phyloP scores from a whole-genome alignment of 2,329 filamentous ascomycete species.

The Amauroascus niger region DNA sequence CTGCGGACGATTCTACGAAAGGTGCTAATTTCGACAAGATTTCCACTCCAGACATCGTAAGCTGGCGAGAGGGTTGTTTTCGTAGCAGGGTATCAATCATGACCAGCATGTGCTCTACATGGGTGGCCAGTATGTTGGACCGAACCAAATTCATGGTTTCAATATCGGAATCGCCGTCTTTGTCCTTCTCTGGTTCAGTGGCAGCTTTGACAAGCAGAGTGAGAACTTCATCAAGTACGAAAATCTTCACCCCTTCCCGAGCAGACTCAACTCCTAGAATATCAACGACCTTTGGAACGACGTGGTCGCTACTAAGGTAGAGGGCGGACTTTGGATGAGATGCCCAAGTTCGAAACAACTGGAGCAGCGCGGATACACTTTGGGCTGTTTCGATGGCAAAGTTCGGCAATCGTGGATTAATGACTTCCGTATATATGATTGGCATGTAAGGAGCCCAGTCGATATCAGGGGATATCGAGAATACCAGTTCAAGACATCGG shows the following conservation, averaged over 20 bases:
- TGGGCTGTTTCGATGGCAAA: conserved; percentile 80
- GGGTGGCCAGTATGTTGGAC: conserved; percentile 39
- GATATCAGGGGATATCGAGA: conserved; percentile 59
- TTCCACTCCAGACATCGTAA: conserved; percentile 70
- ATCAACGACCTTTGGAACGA: conserved; percentile 63
- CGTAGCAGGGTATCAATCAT: conserved; percentile 46
- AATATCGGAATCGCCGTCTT: conserved; percentile 39
- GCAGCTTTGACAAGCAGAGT: conserved; percentile 56
- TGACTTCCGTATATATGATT: conserved; percentile 61
- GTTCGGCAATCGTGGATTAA: conserved; percentile 66
- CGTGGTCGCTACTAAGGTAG: conserved; percentile 54
- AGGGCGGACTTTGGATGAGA: conserved; percentile 54
- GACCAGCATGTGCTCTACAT: conserved; percentile 56
- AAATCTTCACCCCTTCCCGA: conserved; percentile 78
- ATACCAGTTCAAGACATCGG: conserved; percentile 71
- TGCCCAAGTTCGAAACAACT: conserved; percentile 74
- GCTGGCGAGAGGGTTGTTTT: conserved; percentile 55
- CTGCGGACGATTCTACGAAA: conserved; percentile 51
- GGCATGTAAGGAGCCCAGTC: conserved; percentile 64
- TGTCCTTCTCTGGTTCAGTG: conserved; percentile 36
- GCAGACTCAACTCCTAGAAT: conserved; percentile 62
- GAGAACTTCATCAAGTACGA: conserved; percentile 64
- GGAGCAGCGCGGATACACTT: conserved; percentile 71
- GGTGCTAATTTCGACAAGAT: conserved; percentile 67
- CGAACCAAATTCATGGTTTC: conserved; percentile 34